Evolutionary conservation across 495 filamentous ascomycete genomes (phyloP), one percentile per base, ranked within the genome.

Genomic region (Bacidia gigantensis): DNA sequence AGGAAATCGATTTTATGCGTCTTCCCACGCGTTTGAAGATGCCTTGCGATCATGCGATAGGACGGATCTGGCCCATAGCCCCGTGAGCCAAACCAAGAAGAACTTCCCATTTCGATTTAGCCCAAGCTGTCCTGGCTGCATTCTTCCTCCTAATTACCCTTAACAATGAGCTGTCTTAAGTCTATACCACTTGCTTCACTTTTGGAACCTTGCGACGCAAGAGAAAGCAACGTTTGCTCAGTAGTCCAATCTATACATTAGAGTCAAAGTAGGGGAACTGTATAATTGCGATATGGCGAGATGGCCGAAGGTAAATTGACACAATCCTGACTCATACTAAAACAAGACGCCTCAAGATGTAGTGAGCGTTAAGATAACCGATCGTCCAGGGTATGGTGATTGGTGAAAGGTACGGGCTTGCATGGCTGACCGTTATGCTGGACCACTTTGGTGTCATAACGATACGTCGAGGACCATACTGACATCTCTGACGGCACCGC

Each of bases 381-480:
- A n/a, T n/a, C n/a, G n/a, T n/a, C n/a, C n/a, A n/a, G n/a, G n/a
- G n/a, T n/a, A n/a, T n/a, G n/a, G n/a, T n/a, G n/a, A n/a, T n/a
- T n/a, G n/a, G n/a, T n/a, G n/a, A n/a, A n/a, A n/a, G n/a, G n/a
- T n/a, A n/a, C n/a, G n/a, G n/a, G n/a, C n/a, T n/a, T n/a, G n/a
- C n/a, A n/a, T n/a, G n/a, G n/a, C n/a, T n/a, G n/a, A n/a, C n/a
- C n/a, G n/a, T n/a, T n/a, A n/a, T n/a, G n/a, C n/a, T n/a, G n/a
- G n/a, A n/a, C n/a, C n/a, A n/a, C n/a, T n/a, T n/a, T n/a, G 23
- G 25, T 40, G 62, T 78, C 72, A 98, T 68, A 98, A 79, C 64
- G 85, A 81, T 68, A 96, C 89, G 74, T 99, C 92, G 57, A 97
- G 81, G 61, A 99, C 92, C 60, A 97, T 72, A 73, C 90, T 97